Evolutionary conservation across 495 filamentous ascomycete species (phyloP).

Genomic region (Xylaria cubensis): DNA sequence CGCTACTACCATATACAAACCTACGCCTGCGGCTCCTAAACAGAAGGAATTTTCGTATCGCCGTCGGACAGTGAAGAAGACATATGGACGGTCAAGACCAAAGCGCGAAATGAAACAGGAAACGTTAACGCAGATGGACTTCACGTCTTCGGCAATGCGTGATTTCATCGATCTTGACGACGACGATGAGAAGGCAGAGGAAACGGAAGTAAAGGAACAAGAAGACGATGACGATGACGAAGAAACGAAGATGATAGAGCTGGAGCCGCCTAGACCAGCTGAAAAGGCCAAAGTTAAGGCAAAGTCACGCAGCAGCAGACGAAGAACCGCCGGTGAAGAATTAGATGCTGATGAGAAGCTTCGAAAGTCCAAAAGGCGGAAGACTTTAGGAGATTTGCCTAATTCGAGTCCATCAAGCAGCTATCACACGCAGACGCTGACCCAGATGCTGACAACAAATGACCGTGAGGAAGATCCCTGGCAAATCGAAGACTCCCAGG

Average conservation of each 20-base stretch:
- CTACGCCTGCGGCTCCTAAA: slow-evolving; percentile 49
- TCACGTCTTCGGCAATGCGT: slow-evolving; percentile 37
- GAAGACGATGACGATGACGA: slow-evolving; percentile 23
- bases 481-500: slow-evolving; percentile 46
- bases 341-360: slow-evolving; percentile 29
- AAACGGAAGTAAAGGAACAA: slow-evolving; percentile 18
- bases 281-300: slow-evolving; percentile 28
- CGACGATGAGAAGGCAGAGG: slow-evolving; percentile 14
- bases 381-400: slow-evolving; percentile 51
- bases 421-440: slow-evolving; percentile 55
- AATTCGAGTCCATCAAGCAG: slow-evolving; percentile 37
- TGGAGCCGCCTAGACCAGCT: slow-evolving; percentile 26
- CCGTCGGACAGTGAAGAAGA: slow-evolving; percentile 44
- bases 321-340: slow-evolving; percentile 37
- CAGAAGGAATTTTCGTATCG: slow-evolving; percentile 50
- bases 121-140: slow-evolving; percentile 60
- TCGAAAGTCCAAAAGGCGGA: slow-evolving; percentile 42
- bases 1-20: slow-evolving; percentile 32
- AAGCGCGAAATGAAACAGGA: slow-evolving; percentile 45
- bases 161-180: slow-evolving; percentile 25
- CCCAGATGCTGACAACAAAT: slow-evolving; percentile 47
- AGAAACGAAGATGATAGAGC: slow-evolving; percentile 26
- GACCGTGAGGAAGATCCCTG: slow-evolving; percentile 33
- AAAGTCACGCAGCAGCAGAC: slow-evolving; percentile 32
- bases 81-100: slow-evolving; percentile 46